Conservation (phyloP, 2,329 filamentous ascomycete species). For the Alternaria arbusti region DNA sequence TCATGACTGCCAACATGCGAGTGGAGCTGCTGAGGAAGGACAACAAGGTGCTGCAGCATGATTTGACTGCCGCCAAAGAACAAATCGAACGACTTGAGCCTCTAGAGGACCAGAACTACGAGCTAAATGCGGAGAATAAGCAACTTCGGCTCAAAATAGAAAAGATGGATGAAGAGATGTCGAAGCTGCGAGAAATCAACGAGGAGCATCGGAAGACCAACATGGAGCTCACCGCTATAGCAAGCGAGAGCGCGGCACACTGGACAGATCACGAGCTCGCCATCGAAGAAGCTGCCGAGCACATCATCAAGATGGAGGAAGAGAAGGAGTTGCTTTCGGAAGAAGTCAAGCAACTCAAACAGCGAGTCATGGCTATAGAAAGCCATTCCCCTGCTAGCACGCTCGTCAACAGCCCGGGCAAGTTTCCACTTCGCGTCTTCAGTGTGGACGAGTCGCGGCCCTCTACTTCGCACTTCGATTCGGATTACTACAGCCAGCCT, state of each 20-base stretch:
- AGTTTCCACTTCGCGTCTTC: constrained; percentile 32
- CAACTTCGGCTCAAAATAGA: constrained; percentile 28
- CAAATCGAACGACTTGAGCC: constrained; percentile 36
- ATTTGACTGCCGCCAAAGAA: constrained; percentile 30
- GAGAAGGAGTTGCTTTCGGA: constrained; percentile 32
- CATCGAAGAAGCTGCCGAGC: constrained; percentile 43
- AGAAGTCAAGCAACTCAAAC: constrained; percentile 32
- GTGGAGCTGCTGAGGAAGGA: constrained; percentile 39
- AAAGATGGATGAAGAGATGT: constrained; percentile 26
- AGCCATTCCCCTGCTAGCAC: constrained; percentile 12
- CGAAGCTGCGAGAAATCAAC: constrained; percentile 21
- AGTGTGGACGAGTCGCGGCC: constrained; percentile 45
- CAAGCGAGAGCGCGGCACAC: constrained; percentile 33
- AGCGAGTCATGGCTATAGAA: constrained; percentile 23
- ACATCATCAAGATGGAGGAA: constrained; percentile 37
- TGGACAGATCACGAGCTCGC: constrained; percentile 36
- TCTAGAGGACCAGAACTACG: constrained; percentile 33
- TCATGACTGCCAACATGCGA: constrained; percentile 43
- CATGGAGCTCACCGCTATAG: constrained; percentile 33
- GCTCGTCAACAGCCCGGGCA: constrained; percentile 20
- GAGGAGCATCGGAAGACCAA: constrained; percentile 25
- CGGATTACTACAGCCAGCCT: constrained; percentile 48
- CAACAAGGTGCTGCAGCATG: constrained; percentile 38
- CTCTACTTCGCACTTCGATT: constrained; percentile 46
- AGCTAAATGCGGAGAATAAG: constrained; percentile 35